These are phyloP conservation scores for Metschnikowia rubicola DNA, from an alignment of 805 yeast species.

Conservation along the genomic window DNA sequence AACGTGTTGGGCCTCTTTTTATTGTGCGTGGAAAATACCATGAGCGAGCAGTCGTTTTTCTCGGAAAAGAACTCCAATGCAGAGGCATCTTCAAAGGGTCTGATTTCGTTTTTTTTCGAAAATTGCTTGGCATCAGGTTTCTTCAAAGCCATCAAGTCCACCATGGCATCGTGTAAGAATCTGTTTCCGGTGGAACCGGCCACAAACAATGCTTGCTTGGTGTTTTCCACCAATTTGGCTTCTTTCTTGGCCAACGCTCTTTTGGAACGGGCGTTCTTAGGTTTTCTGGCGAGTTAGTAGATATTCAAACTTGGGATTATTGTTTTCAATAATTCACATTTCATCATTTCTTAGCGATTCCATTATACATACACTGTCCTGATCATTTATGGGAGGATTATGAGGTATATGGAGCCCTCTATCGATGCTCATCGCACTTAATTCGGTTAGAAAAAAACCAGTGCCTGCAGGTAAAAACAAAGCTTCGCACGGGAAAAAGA, in stretches of 20 bases:
- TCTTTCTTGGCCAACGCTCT: slow-evolving; percentile 89
- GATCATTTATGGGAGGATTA: slow-evolving; percentile 24
- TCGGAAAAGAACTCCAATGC: slow-evolving; percentile 89
- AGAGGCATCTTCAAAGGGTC: slow-evolving; percentile 88
- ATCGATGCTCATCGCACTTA: slow-evolving; percentile 15
- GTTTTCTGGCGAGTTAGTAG: slow-evolving; percentile 51
- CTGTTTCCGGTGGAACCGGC: slow-evolving; percentile 84
- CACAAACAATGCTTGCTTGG: slow-evolving; percentile 83
- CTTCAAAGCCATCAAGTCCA: slow-evolving; percentile 84
- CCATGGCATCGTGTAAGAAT: slow-evolving; percentile 81
- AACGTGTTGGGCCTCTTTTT: slow-evolving; percentile 92
- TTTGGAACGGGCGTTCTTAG: slow-evolving; percentile 93
- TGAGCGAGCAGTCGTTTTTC: slow-evolving; percentile 84
- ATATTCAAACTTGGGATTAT: not conserved
- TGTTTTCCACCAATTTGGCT: slow-evolving; percentile 84
- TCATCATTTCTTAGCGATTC: not conserved
- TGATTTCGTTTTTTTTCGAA: slow-evolving; percentile 79
- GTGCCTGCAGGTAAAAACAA: slow-evolving; percentile 1
- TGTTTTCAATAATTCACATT: not conserved
- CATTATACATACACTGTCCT: slow-evolving; percentile 33
- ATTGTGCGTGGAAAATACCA: slow-evolving; percentile 75
- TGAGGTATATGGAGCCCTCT: not conserved
- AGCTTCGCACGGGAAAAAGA: slow-evolving; percentile 13
- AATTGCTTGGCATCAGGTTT: slow-evolving; percentile 89
- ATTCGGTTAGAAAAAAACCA: not conserved